Evolutionary conservation across 805 yeast species (phyloP), one percentile per base, ranked within the genome.

Genomic region (Yamadazyma philogaea): DNA sequence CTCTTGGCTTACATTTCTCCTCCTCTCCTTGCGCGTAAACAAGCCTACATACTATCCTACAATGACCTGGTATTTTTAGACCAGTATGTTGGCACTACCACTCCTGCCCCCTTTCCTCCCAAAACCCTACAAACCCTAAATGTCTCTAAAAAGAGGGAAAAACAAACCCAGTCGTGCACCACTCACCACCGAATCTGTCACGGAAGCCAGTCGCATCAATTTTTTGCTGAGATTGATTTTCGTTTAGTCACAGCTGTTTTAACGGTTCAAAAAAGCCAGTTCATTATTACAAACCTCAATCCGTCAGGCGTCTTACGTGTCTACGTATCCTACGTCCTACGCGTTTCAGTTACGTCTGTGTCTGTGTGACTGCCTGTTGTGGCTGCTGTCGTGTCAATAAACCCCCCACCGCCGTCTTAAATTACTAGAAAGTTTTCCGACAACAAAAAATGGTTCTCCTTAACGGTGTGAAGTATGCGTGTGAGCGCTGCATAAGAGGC

Each of bases 401-500:
- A 30, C 8, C 33, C 17, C 15, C 15, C 4, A n/a, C 18, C 33
- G 4, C 4, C 28, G 12, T 24, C 28, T 24, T 24, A 11, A n/a
- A n/a, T n/a, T n/a, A n/a, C n/a, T n/a, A n/a, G n/a, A n/a, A 4
- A 24, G 28, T 24, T 24, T 24, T 4, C 28, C 5, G 20, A 33
- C n/a, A 20, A 21, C 15, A 21, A 11, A 14, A 16, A 15, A 91
- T 90, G 97, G 96, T 91, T 44, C 71, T 87, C 40, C 82, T 91
- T 40, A 87, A 89, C 55, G 98, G 97, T 30, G 83, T 87, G 50
- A 91, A 93, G 60, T 91, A 89, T 63, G 98, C 99, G 45, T 91
- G 99, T 62, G 96, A 89, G 53, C 71, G 96, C 46, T 91, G 99
- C 64, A 90, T 93, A 37, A 75, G 99, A 47, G 99, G 99, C 34